Percentiles rank a stretch among this genome's conserved stretches.
These are phyloP conservation scores for Trichophyton mentagrophytes DNA, from an alignment of 2,329 filamentous ascomycete species.

Conservation along the genomic window DNA sequence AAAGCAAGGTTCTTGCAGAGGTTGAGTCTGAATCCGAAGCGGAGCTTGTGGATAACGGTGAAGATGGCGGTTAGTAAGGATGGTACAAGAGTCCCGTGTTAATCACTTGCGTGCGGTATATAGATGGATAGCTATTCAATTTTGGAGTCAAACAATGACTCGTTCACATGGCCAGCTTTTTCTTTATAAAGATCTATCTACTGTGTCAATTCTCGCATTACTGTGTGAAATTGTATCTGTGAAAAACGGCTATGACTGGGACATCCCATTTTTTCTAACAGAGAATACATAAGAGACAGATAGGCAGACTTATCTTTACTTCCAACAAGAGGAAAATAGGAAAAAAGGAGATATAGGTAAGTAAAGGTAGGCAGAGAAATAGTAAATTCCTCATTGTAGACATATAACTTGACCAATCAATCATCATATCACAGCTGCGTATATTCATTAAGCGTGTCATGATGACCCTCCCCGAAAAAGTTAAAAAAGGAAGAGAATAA, in stretches of 20 bases:
- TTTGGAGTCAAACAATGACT: no score
- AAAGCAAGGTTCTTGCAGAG: slow-evolving; percentile 20
- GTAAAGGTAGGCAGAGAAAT: neutral
- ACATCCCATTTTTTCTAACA: neutral
- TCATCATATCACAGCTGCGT: neutral
- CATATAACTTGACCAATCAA: neutral
- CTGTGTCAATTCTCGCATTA: no score
- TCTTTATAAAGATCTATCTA: no score
- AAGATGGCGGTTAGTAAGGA: slow-evolving; percentile 14
- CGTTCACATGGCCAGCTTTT: no score
- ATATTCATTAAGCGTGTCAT: slow-evolving; percentile 2
- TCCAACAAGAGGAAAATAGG: neutral
- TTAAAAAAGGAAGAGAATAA: neutral
- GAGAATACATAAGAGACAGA: neutral
- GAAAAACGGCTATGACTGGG: neutral
- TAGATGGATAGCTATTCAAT: no score
- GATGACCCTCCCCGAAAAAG: neutral
- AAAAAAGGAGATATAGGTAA: neutral
- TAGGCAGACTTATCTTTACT: neutral
- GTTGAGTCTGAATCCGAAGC: slow-evolving; percentile 17
- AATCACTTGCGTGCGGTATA: no score
- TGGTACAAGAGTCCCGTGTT: neutral
- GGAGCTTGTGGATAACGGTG: slow-evolving; percentile 13
- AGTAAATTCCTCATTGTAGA: neutral
- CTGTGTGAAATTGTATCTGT: slow-evolving; percentile 1